A percentile compares a stretch with the other conserved stretches of the same genome.
Evolutionary conservation across 208 protist genomes (phyloP).

Genomic region (Strigomonas culicis): DNA sequence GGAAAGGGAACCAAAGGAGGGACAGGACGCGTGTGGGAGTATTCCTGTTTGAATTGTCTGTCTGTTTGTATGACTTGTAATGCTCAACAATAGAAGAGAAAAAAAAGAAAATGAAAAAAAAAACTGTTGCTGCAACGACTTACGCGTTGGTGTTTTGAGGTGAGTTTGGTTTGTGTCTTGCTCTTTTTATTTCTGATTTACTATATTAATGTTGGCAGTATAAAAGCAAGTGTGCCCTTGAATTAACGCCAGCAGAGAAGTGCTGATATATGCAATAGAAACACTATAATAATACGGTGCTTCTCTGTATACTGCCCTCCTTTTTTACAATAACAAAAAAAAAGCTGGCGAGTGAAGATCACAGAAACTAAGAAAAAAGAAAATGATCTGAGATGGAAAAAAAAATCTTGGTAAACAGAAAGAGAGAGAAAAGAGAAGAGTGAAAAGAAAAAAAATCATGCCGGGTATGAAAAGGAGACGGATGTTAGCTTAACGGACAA

Average conservation of each 20-base stretch:
- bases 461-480: not conserved
- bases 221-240: no score
- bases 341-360: conserved; percentile 1
- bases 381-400: conserved; percentile 12
- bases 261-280: no score
- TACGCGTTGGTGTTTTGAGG: not conserved
- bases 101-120: conserved; percentile 4
- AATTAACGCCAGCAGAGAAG: no score
- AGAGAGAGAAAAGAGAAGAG: conserved; percentile 8
- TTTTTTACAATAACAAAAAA: conserved; percentile 16
- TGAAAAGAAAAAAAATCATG: conserved; percentile 8
- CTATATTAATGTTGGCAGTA: conserved; percentile 1
- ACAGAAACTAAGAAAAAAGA: conserved; percentile 16
- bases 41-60: not conserved
- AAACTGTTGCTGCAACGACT: not conserved
- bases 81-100: no score
- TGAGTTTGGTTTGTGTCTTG: not conserved
- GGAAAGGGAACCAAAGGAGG: not conserved
- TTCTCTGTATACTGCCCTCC: conserved; percentile 12
- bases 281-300: not conserved
- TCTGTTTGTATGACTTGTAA: not conserved
- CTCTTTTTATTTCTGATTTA: not conserved
- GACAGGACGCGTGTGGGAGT: not conserved
- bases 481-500: not conserved
- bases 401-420: not conserved